Evolutionary conservation across 2,329 filamentous ascomycete species (phyloP).

Genomic region (Corinectria fuckeliana): DNA sequence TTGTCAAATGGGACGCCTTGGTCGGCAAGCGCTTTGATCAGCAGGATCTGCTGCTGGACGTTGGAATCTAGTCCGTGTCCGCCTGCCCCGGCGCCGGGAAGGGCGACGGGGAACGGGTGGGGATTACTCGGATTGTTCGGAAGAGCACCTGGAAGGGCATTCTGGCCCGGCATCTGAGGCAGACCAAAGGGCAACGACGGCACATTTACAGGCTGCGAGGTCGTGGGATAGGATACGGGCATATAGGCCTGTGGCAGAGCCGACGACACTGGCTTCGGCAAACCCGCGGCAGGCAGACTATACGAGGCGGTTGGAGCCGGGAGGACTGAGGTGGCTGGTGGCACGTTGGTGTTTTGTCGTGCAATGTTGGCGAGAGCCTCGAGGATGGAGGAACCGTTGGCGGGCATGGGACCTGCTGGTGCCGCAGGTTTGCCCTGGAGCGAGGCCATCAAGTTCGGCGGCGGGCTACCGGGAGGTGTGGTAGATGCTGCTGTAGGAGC

Average conservation of each 20-base stretch:
- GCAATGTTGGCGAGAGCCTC: constrained; percentile 83
- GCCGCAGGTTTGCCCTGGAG: constrained; percentile 43
- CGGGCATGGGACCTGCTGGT: constrained; percentile 50
- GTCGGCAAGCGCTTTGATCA: constrained; percentile 77
- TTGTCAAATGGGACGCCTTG: constrained; percentile 81
- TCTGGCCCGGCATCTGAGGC: constrained; percentile 45
- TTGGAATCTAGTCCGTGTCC: constrained; percentile 56
- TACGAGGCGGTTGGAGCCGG: constrained; percentile 54
- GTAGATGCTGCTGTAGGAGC: constrained; percentile 67
- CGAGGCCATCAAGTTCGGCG: constrained; percentile 52
- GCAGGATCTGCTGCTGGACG: constrained; percentile 73
- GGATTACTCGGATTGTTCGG: constrained; percentile 39
- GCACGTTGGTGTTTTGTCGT: constrained; percentile 68
- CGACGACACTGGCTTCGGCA: constrained; percentile 43
- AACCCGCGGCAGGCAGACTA: constrained; percentile 42
- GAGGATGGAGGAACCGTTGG: constrained; percentile 67
- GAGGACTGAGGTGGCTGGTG: constrained; percentile 48
- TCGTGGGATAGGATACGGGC: constrained; percentile 48
- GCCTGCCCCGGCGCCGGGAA: constrained; percentile 35
- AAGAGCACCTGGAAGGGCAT: constrained; percentile 41
- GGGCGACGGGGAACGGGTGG: constrained; percentile 43
- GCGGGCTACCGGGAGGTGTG: constrained; percentile 71
- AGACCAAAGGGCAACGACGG: constrained; percentile 53
- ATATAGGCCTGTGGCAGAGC: constrained; percentile 39
- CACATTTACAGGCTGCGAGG: constrained; percentile 66